Base-by-base conservation (phyloP, 2,329 filamentous ascomycete genomes). In the Pezicula radicicola region DNA sequence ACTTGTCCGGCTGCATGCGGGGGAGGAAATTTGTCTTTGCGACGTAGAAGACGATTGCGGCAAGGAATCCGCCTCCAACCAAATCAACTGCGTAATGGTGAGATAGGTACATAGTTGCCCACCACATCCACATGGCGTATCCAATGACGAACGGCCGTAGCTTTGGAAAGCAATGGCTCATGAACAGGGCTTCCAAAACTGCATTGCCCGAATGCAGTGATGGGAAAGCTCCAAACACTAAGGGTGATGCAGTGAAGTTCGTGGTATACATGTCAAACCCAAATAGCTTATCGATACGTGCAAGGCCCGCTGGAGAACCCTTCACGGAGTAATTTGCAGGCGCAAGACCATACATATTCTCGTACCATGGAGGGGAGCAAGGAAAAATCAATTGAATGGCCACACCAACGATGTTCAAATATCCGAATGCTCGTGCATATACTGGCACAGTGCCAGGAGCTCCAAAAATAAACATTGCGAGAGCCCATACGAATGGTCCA, bases 71-170 rank as follows among this genome's bases (percentile, higher is more conserved):
- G 60, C 93, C 93, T 35, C 83, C 90, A 25, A 97, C 90, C 47
- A 97, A 78, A 69, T 97, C 93, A 39, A 97, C 88, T 30, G 92
- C 93, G 68, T 97, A 97, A 74, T 97, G 93, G 72, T 97, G 93
- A 65, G 90, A 95, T 48, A 97, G 82, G 68, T 97, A 97, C 91
- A 97, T 96, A 61, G 93, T 97, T 12, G 92, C 89, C 91, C 93
- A 97, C 89, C 91, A 97, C 64, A 97, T 85, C 93, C 93, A 97
- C 67, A 88, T 81, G 42, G 88, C 88, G 71, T 97, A 97, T 58
- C 81, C 78, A 57, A 92, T 81, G 72, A 95, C 96, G 49, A 94
- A 72, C 12, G 87, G 84, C 60, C 88, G 85, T 60, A 95, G 80
- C 55, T 83, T 84, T 4, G 93, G 93, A 77, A 97, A 97, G 68